Conservation (phyloP, 768 basidiomycete genomes). For the Boletus subcaerulescens region DNA sequence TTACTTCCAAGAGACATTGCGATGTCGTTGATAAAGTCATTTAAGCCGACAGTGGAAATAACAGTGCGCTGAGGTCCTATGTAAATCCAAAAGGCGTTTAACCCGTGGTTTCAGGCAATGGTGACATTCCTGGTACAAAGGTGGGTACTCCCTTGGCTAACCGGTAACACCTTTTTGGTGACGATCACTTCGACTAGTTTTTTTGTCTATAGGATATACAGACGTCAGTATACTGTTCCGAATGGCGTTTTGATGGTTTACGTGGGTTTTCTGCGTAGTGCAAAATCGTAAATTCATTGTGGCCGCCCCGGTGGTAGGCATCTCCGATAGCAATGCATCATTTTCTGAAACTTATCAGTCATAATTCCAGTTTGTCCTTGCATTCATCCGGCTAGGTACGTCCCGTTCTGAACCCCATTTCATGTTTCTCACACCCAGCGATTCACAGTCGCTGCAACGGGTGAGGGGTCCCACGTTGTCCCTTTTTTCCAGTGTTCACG, state of each 20-base stretch:
- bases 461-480: slow-evolving; percentile 1
- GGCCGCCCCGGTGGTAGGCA: slow-evolving; percentile 17
- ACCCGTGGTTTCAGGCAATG: slow-evolving; percentile 15
- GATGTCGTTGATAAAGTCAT: not conserved
- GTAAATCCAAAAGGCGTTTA: not conserved
- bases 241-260: not conserved
- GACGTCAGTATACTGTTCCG: slow-evolving; percentile 7
- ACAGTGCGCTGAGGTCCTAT: slow-evolving; percentile 11
- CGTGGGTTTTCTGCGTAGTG: slow-evolving; percentile 2
- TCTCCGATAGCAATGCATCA: not conserved
- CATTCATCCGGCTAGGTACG: slow-evolving; percentile 21
- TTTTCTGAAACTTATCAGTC: not conserved
- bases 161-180: not conserved
- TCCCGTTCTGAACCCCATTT: not conserved
- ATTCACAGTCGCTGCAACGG: slow-evolving; percentile 17
- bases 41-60: slow-evolving; percentile 19
- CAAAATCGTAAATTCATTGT: slow-evolving; percentile 8
- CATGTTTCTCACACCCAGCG: not conserved
- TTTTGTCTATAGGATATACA: slow-evolving; percentile 26
- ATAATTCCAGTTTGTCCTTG: slow-evolving; percentile 10
- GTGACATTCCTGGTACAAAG: slow-evolving; percentile 26
- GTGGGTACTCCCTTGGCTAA: not conserved
- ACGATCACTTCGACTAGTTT: slow-evolving; percentile 12
- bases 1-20: not conserved
- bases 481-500: not conserved